Base-by-base conservation (phyloP, 2,329 filamentous ascomycete genomes). In the Beauveria pseudobassiana region DNA sequence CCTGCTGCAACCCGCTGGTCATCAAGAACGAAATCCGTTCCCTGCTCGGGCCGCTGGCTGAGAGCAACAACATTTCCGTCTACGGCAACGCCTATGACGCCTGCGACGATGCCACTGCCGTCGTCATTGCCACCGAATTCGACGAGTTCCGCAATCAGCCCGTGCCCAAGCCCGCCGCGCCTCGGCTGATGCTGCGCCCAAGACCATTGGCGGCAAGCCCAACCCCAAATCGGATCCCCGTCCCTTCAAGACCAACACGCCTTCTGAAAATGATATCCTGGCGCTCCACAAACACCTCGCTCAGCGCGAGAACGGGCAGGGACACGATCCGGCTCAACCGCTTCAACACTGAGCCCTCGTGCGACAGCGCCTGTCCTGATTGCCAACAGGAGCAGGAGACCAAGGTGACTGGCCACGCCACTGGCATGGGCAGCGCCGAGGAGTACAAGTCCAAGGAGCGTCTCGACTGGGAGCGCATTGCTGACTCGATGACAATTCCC, bases 1-100 rank as follows among this genome's bases (percentile, higher is more conserved):
- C 87, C 88, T 82, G 78, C 72, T 84, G 81, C 69, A 80, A 82
- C 68, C 77, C 80, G 3, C 71, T 76, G 5, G 77, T 81, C 38
- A 74, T 82, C 64, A 76, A 76, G 69, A 74, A 76, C 40, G 81
- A 84, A 73, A 81, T 84, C 62, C 75, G 76, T 64, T 67, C 68
- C 53, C 72, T 81, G 16, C 72, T 82, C 10, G 74, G 72, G 43
- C 68, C 70, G 46, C 64, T 71, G 28, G 73, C 71, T 56, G 73
- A 79, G 14, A 76, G 74, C 16, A 75, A 76, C 22, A 77, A 76
- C 52, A 72, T 84, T 38, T 38, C 34, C 14, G 77, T 83, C 38
- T 80, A 82, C 66, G 74, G 73, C 7, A 77, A 78, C 62, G 78
- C 75, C 34, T 79, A 83, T 64, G 75, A 77, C 43, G 82, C 81